A percentile compares a stretch with the other conserved stretches of the same genome.
phyloP scores from a whole-genome alignment of 2,329 filamentous ascomycete species.

The Scleromitrula shiraiana region DNA sequence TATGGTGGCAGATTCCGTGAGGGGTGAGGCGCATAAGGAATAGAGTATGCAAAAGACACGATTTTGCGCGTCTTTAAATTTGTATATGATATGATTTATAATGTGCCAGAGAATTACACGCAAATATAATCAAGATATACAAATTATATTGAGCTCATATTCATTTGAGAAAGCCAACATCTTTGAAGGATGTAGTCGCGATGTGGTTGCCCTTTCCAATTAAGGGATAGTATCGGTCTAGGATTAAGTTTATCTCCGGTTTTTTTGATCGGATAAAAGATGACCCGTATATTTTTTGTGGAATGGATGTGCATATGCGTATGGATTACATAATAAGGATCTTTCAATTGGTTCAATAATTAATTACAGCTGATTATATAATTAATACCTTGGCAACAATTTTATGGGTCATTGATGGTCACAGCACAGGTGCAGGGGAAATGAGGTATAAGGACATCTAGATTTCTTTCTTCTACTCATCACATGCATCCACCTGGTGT shows the following conservation, averaged over 20 bases:
- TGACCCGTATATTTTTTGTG: no score
- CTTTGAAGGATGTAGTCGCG: conserved; percentile 5
- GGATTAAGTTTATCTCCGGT: neutral
- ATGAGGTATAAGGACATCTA: no score
- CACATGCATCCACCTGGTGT: no score
- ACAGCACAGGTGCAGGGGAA: no score
- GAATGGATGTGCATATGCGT: no score
- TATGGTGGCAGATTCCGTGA: conserved; percentile 1
- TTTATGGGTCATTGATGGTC: no score
- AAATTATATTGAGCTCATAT: neutral
- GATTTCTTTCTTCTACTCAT: no score
- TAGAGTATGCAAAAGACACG: conserved; percentile 3
- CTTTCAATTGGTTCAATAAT: no score
- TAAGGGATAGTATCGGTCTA: neutral
- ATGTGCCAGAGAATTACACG: conserved; percentile 2
- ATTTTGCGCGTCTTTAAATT: conserved; percentile 5
- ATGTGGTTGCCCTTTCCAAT: conserved; percentile 8
- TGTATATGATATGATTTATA: neutral
- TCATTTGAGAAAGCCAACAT: conserved; percentile 3
- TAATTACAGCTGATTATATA: no score
- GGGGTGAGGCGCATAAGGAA: conserved; percentile 10
- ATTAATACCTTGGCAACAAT: no score
- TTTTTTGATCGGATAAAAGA: no score
- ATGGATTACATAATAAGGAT: no score
- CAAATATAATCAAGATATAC: neutral